Percentiles rank a stretch among this genome's conserved stretches.
These are phyloP conservation scores for Hemerocallis citrina DNA, from an alignment of 106 monocot species.

Conservation along the genomic window DNA sequence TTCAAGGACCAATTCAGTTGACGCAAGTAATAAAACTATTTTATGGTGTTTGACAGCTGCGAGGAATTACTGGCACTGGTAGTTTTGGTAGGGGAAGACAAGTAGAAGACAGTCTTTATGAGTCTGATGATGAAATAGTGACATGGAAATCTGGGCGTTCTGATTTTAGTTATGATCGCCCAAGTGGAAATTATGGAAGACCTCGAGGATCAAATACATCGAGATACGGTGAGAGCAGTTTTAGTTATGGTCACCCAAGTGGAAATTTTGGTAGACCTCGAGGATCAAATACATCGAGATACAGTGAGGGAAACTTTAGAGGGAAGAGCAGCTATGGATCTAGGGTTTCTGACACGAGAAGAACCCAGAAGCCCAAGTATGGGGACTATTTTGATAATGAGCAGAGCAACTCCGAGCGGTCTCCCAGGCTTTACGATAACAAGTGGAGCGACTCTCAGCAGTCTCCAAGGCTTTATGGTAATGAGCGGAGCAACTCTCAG, in stretches of 20 bases:
- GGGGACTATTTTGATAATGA: conserved; percentile 3
- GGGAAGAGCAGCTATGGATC: conserved; percentile 4
- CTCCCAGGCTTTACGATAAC: neutral
- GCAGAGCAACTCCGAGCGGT: neutral
- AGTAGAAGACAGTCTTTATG: neutral
- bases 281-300: conserved; percentile 3
- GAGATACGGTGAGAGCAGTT: neutral
- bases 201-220: neutral
- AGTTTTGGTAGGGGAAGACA: neutral
- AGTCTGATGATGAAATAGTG: neutral
- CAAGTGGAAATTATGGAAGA: conserved; percentile 8
- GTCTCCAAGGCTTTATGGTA: neutral
- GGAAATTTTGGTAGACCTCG: conserved; percentile 7
- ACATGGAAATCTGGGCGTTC: neutral
- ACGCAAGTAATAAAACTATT: neutral
- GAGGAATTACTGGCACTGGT: conserved; percentile 16
- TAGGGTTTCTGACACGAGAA: neutral
- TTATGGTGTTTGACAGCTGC: conserved; percentile 13
- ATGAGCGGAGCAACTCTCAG: neutral
- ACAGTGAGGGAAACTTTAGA: conserved; percentile 6
- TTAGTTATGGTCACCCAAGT: neutral
- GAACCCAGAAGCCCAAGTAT: conserved; percentile 6
- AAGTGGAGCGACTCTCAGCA: neutral
- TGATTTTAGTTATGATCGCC: neutral
- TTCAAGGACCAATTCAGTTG: neutral